Base-by-base conservation (phyloP, 129 eudicot genomes). In the Scalesia atractyloides region DNA sequence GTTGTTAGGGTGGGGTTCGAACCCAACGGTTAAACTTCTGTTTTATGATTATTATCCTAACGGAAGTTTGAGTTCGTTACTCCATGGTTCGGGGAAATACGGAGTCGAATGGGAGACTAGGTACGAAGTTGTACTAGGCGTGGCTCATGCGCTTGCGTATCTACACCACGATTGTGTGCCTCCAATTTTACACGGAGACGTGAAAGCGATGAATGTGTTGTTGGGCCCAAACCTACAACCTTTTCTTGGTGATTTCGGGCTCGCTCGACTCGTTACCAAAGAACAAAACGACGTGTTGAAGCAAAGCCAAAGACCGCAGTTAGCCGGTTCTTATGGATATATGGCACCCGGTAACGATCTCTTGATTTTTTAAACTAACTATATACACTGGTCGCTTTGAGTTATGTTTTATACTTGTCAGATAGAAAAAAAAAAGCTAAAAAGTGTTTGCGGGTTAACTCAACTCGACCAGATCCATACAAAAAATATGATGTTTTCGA, bases 251-350 rank as follows among this genome's bases (percentile, higher is more conserved):
- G 99, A 95, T 60, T 95, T 95, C 71, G 99, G 99, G 72, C 76
- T 95, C 6, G 99, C 99, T 64, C 88, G 84, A 77, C 83, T 86
- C 22, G 90, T 91, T 44, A 69, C 66, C 19, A 74, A 70, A 57
- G 61, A 57, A 20, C 73, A 24, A 54, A 64, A 56, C 47, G 91
- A 70, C 9, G 15, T 36, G 50, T 58, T 76, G 41, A 86, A 80
- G 76, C 81, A 72, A 74, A 72, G 76, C 69, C 96, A 83, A 26
- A 88, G 87, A 67, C 95, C 95, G 65, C 93, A 84, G 22, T 74
- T 95, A 13, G 97, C 97, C 37, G 99, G 97, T 82, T 95, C 99
- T 8, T 95, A 95, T 64, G 99, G 99, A 57, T 95, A 95, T 70
- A 95, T 95, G 97, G 99, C 99, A 76, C 99, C 99, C 0, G 99